Evolutionary conservation across 2,329 filamentous ascomycete genomes (phyloP).

Genomic region (Penicillium sp.): DNA sequence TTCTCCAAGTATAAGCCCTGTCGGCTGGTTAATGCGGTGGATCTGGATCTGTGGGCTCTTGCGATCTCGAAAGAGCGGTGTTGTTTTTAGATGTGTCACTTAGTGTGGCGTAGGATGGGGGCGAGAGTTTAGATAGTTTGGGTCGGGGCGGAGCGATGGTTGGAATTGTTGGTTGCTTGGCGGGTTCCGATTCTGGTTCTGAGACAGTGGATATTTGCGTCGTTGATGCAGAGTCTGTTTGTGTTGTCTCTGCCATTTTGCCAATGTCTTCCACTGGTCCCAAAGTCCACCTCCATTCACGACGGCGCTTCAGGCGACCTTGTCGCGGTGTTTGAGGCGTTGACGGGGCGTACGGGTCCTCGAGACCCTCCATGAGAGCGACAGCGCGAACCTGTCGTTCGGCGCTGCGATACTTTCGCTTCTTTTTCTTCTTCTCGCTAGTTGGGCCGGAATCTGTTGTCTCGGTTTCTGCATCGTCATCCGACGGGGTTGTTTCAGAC

Average conservation of each 20-base stretch:
- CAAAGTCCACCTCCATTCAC: conserved; percentile 64
- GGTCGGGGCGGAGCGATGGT: neutral
- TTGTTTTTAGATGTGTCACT: conserved; percentile 8
- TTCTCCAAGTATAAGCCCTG: neutral
- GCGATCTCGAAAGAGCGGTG: conserved; percentile 9
- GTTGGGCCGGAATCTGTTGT: conserved; percentile 11
- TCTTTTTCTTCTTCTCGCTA: conserved; percentile 48
- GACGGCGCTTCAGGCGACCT: conserved; percentile 56
- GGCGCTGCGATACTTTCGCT: conserved; percentile 36
- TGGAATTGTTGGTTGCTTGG: neutral
- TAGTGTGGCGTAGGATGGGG: neutral
- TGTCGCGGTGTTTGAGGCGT: conserved; percentile 60
- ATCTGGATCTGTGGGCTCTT: conserved; percentile 2
- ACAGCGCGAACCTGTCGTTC: conserved; percentile 47
- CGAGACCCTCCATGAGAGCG: conserved; percentile 46
- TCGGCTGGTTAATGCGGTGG: conserved; percentile 15
- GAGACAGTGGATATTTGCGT: neutral
- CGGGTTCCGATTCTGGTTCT: neutral
- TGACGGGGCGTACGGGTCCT: conserved; percentile 50
- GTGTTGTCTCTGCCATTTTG: conserved; percentile 12
- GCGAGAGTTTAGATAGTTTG: neutral
- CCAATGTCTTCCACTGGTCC: conserved; percentile 45
- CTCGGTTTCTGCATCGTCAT: conserved; percentile 35
- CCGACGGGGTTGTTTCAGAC: conserved; percentile 37
- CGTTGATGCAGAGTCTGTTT: neutral